These are phyloP conservation scores for Cornus florida DNA, from an alignment of 148 eudicot species.

Conservation along the genomic window DNA sequence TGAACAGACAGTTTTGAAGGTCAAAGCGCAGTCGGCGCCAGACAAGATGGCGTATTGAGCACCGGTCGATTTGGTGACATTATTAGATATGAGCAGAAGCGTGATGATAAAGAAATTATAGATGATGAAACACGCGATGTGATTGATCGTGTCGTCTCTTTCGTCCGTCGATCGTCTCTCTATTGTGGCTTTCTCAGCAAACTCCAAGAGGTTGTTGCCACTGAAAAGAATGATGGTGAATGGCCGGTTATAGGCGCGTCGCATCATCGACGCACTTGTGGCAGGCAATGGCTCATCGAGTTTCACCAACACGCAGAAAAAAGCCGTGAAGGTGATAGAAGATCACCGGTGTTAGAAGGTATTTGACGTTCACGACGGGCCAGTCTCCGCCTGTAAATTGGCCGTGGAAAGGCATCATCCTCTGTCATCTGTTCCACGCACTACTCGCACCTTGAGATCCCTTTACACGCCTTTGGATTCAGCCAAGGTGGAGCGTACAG, in stretches of 20 bases:
- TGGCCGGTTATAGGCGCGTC: constrained; percentile 61
- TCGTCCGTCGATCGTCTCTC: constrained; percentile 72
- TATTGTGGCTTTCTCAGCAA: constrained; percentile 64
- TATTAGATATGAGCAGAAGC: constrained; percentile 53
- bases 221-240: constrained; percentile 64
- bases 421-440: constrained; percentile 40
- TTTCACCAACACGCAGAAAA: constrained; percentile 54
- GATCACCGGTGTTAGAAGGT: constrained; percentile 69
- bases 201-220: constrained; percentile 62
- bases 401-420: constrained; percentile 1
- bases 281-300: constrained; percentile 37
- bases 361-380: constrained; percentile 38
- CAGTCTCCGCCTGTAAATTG: not conserved
- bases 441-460: constrained; percentile 35
- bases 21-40: constrained; percentile 57
- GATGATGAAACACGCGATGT: constrained; percentile 54
- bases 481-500: constrained; percentile 16
- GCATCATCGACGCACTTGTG: constrained; percentile 62
- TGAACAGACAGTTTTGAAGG: constrained; percentile 31
- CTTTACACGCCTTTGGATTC: constrained; percentile 44
- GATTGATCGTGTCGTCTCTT: constrained; percentile 57
- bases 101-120: constrained; percentile 40
- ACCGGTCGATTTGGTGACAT: constrained; percentile 75
- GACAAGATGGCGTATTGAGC: constrained; percentile 25
- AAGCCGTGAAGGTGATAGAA: constrained; percentile 70